A percentile compares a stretch with the other conserved stretches of the same genome.
Conservation (phyloP, 108 stramenopile species). For the Aurantiochytrium sp. region DNA sequence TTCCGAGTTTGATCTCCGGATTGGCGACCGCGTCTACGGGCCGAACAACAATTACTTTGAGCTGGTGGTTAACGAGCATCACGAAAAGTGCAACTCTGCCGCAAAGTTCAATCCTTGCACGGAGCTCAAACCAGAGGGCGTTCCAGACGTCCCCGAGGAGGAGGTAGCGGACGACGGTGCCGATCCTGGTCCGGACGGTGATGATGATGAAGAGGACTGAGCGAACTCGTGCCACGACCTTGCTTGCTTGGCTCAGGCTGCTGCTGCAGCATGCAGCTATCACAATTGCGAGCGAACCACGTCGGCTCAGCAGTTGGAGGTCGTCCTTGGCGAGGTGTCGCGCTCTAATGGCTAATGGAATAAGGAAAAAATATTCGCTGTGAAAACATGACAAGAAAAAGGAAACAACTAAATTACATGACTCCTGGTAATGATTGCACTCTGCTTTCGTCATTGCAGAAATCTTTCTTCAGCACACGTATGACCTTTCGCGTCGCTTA, state of each 20-base stretch:
- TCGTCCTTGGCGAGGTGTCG: no score
- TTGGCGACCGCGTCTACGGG: conserved; percentile 1
- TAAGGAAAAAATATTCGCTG: no score
- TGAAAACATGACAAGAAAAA: no score
- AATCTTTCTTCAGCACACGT: no score
- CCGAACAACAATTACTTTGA: background rate
- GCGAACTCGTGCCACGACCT: background rate
- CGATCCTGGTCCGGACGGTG: background rate
- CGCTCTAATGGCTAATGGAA: no score
- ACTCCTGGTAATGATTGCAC: no score
- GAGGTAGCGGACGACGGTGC: background rate
- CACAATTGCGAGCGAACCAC: no score
- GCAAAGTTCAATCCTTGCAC: background rate
- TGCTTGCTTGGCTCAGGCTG: background rate
- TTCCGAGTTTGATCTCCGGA: background rate
- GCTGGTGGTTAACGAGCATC: background rate
- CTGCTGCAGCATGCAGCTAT: no score
- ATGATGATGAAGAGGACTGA: background rate
- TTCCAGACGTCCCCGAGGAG: background rate
- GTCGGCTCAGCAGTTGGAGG: no score
- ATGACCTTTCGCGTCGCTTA: no score
- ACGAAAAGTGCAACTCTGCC: background rate
- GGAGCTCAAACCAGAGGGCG: background rate
- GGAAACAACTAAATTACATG: no score
- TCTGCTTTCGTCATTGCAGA: no score